Evolutionary conservation across 257 asterid genomes (phyloP).

Genomic region (Solanum chmielewskii): DNA sequence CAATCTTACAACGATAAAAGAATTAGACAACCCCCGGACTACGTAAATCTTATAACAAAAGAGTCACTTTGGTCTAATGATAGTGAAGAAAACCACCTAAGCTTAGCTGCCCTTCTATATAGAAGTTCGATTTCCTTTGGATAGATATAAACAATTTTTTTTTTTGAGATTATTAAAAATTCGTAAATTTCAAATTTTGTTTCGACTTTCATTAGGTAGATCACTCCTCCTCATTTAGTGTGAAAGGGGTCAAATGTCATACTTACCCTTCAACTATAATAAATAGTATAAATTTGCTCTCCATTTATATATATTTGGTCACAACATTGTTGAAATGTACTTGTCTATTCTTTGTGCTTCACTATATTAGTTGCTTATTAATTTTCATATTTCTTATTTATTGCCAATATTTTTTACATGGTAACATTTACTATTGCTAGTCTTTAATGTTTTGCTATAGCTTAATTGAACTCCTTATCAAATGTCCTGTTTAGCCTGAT

Average conservation of each 20-base stretch:
- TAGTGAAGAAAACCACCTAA: not conserved
- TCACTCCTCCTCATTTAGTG: not conserved
- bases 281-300: not conserved
- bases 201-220: not conserved
- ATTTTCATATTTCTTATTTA: not conserved
- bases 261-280: not conserved
- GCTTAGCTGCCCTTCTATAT: not conserved
- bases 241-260: not conserved
- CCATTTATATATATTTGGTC: not conserved
- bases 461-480: not conserved
- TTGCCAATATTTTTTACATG: no score
- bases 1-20: no score
- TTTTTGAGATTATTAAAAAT: no score
- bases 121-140: no score
- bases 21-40: rapidly evolving
- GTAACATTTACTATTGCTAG: not conserved
- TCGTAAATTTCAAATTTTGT: no score
- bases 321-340: not conserved
- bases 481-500: not conserved
- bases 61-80: not conserved
- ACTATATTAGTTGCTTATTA: not conserved
- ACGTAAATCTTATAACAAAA: no score
- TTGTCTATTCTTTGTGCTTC: not conserved
- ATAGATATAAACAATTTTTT: no score
- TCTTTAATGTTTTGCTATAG: not conserved